Evolutionary conservation across 331 rosid species (phyloP).

Genomic region (Rhamnella rubrinervis): DNA sequence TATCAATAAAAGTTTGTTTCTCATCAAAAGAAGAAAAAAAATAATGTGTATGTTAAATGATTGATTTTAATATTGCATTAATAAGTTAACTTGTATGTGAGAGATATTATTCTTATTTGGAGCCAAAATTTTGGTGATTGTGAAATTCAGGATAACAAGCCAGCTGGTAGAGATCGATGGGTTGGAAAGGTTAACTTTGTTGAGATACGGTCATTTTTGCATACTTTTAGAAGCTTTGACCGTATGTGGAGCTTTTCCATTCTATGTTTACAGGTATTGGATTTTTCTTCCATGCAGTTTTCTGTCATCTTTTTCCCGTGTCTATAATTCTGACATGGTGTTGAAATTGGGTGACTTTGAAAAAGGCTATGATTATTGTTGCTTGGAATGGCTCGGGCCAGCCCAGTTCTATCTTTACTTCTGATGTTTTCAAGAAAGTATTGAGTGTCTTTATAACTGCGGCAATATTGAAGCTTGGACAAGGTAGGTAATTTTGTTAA

Average conservation of each 20-base stretch:
- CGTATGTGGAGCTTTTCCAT: conserved; percentile 98
- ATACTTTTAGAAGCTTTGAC: conserved; percentile 95
- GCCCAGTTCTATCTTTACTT: conserved; percentile 59
- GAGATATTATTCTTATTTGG: not conserved
- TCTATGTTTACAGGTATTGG: conserved; percentile 82
- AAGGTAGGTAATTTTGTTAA: conserved; percentile 49
- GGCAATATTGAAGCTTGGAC: conserved; percentile 92
- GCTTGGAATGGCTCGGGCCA: conserved; percentile 93
- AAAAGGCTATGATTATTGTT: conserved; percentile 89
- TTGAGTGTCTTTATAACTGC: conserved; percentile 94
- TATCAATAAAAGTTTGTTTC: too few species aligned
- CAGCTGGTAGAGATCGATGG: conserved; percentile 62
- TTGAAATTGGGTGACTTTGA: conserved; percentile 25
- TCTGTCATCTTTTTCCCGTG: conserved; percentile 7
- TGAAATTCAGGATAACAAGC: conserved; percentile 68
- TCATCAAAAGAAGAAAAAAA: too few species aligned
- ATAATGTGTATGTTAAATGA: not conserved
- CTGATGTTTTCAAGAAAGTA: conserved; percentile 83
- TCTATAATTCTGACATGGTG: conserved; percentile 9
- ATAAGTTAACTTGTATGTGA: not conserved
- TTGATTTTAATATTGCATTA: not conserved
- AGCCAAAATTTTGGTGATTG: conserved; percentile 5
- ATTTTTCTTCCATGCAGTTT: conserved; percentile 13
- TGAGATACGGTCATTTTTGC: conserved; percentile 97
- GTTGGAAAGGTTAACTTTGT: conserved; percentile 94